Percentiles rank a stretch among this genome's conserved stretches.
Evolutionary conservation across 1,284 basidiomycete genomes (phyloP).

Genomic region (Peniophora sp.): DNA sequence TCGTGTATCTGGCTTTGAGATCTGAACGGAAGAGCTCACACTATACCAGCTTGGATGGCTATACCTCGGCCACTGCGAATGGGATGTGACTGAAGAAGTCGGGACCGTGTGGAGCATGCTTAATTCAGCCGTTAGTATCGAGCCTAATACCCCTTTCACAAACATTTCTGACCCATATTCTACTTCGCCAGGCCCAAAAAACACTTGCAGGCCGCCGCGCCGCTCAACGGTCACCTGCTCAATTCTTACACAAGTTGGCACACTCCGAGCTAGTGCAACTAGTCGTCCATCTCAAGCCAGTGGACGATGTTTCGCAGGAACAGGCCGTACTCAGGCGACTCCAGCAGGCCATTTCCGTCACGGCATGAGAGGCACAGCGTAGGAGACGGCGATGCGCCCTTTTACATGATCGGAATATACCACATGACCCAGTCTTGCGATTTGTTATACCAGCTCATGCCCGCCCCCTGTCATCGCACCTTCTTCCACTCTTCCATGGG

Average conservation of each 20-base stretch:
- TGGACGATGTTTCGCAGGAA: conserved; percentile 7
- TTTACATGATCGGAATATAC: no score
- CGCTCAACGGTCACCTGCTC: neutral
- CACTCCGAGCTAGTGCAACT: conserved; percentile 17
- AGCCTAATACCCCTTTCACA: neutral
- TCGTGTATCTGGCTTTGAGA: conserved; percentile 4
- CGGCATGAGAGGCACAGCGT: no score
- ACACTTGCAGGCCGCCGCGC: neutral
- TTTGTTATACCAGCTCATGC: no score
- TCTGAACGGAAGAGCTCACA: neutral
- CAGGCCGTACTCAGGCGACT: neutral
- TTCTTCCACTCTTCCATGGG: no score
- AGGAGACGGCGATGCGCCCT: no score
- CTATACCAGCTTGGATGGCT: conserved; percentile 15
- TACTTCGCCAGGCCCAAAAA: neutral
- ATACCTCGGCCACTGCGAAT: conserved; percentile 18
- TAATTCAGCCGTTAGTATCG: conserved; percentile 9
- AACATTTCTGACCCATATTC: neutral
- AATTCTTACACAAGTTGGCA: conserved; percentile 12
- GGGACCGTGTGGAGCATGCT: conserved; percentile 17
- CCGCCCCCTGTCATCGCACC: no score
- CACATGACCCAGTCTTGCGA: no score
- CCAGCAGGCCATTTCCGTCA: no score
- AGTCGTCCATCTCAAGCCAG: conserved; percentile 12
- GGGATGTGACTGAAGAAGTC: conserved; percentile 8